A percentile compares a stretch with the other conserved stretches of the same genome.
These are phyloP conservation scores for Artemisia annua DNA, from an alignment of 129 eudicot species.

Conservation along the genomic window DNA sequence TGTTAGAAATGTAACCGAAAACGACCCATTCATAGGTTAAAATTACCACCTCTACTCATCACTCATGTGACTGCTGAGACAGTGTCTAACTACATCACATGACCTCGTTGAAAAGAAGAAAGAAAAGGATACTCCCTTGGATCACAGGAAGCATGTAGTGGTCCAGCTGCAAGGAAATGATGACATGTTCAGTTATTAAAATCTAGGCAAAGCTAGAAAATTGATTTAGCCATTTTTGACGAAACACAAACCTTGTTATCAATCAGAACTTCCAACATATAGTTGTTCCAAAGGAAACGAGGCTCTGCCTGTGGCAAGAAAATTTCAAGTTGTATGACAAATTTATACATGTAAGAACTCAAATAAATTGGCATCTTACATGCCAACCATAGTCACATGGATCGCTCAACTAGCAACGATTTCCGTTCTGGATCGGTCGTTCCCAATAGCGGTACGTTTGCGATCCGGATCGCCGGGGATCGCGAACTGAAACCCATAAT, in stretches of 20 bases:
- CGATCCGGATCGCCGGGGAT: no score
- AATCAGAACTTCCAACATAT: slow-evolving; percentile 86
- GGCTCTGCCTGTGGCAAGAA: slow-evolving; percentile 82
- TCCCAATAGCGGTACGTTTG: no score
- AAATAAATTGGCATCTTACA: slow-evolving; percentile 5
- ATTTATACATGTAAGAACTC: background rate
- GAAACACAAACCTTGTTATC: slow-evolving; percentile 71
- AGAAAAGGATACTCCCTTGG: slow-evolving; percentile 96
- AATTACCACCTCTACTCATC: background rate
- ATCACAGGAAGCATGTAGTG: slow-evolving; percentile 89
- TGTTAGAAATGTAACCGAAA: slow-evolving; percentile 12
- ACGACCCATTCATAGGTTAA: background rate
- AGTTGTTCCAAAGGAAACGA: slow-evolving; percentile 94
- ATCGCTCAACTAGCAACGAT: no score
- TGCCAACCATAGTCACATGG: no score
- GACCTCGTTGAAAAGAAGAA: background rate
- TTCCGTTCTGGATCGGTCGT: no score
- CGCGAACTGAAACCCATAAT: no score
- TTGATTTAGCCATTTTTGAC: background rate
- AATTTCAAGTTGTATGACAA: background rate
- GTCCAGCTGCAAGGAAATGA: slow-evolving; percentile 75
- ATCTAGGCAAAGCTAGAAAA: background rate
- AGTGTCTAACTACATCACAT: background rate
- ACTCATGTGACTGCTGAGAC: background rate
- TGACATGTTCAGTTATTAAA: slow-evolving; percentile 21